phyloP scores from a whole-genome alignment of 768 basidiomycete genomes.

The Mycena rebaudengoi region DNA sequence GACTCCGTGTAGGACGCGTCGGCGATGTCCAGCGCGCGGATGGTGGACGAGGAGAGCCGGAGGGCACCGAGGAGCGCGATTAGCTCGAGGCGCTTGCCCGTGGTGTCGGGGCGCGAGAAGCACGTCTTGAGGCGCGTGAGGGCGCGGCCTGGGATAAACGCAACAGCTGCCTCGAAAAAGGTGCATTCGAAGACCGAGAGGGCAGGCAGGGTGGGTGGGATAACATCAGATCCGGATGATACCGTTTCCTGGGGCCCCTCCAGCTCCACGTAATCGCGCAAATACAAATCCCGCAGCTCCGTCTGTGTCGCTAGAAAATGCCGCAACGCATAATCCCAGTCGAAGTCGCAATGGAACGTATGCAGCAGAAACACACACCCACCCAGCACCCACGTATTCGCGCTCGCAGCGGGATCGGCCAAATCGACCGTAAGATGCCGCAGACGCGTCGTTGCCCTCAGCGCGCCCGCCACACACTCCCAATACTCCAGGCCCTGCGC shows the following conservation, averaged over 20 bases:
- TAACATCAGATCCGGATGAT: background rate
- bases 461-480: conserved; percentile 56
- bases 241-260: background rate
- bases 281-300: conserved; percentile 58
- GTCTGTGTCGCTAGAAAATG: conserved; percentile 59
- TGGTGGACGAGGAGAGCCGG: conserved; percentile 49
- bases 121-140: conserved; percentile 73
- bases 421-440: conserved; percentile 62
- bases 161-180: conserved; percentile 68
- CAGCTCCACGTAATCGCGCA: conserved; percentile 52
- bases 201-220: conserved; percentile 50
- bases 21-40: conserved; percentile 67
- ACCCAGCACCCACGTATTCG: conserved; percentile 49
- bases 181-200: conserved; percentile 71
- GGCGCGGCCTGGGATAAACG: conserved; percentile 65
- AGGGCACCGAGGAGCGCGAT: conserved; percentile 55
- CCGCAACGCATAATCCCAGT: conserved; percentile 67
- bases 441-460: conserved; percentile 55
- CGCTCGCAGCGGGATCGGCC: conserved; percentile 44
- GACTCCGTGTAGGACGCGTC: conserved; percentile 65
- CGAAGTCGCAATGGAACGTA: conserved; percentile 70
- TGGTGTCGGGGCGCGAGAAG: conserved; percentile 60
- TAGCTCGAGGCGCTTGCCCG: conserved; percentile 64
- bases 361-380: conserved; percentile 62
- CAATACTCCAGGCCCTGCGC: too few relatives aligned